Conservation (phyloP, 768 basidiomycete species). For the Boletales sp. region DNA sequence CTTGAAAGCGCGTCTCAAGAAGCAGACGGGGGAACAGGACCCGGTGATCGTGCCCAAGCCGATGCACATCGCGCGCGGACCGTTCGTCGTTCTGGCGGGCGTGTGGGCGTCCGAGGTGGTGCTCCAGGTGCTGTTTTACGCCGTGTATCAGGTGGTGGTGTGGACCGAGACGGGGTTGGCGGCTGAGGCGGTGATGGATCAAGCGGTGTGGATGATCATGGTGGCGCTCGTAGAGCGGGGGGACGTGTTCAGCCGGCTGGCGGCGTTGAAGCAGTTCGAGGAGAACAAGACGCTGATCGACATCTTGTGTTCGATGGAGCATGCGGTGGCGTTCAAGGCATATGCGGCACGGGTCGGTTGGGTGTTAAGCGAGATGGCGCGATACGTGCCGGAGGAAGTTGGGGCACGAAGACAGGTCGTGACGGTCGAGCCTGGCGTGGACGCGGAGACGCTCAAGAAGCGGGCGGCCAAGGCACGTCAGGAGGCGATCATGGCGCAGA, state of each 20-base stretch:
- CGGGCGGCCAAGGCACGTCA: slow-evolving; percentile 87
- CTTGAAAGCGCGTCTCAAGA: slow-evolving; percentile 63
- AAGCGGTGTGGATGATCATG: slow-evolving; percentile 83
- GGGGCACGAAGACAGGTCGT: slow-evolving; percentile 43
- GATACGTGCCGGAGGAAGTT: slow-evolving; percentile 57
- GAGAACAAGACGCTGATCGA: slow-evolving; percentile 63
- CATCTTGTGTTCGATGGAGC: slow-evolving; percentile 72
- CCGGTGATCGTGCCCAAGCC: slow-evolving; percentile 75
- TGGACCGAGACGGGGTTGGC: slow-evolving; percentile 57
- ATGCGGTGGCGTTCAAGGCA: slow-evolving; percentile 68
- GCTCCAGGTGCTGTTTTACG: slow-evolving; percentile 80
- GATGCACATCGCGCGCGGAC: slow-evolving; percentile 60
- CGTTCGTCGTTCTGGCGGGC: slow-evolving; percentile 62
- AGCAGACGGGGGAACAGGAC: slow-evolving; percentile 56
- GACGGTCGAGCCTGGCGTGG: slow-evolving; percentile 35
- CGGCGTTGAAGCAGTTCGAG: slow-evolving; percentile 52
- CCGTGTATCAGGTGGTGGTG: slow-evolving; percentile 69
- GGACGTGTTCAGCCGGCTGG: slow-evolving; percentile 55
- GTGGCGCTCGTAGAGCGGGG: slow-evolving; percentile 74
- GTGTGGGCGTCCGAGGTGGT: slow-evolving; percentile 70
- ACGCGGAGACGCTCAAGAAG: slow-evolving; percentile 72
- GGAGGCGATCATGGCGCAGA: slow-evolving; percentile 92
- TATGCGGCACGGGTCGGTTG: slow-evolving; percentile 72
- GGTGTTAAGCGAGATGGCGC: slow-evolving; percentile 63
- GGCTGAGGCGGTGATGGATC: slow-evolving; percentile 88